Evolutionary conservation across 352 stramenopile species (phyloP).

Genomic region (Phytophthora tentaculata): DNA sequence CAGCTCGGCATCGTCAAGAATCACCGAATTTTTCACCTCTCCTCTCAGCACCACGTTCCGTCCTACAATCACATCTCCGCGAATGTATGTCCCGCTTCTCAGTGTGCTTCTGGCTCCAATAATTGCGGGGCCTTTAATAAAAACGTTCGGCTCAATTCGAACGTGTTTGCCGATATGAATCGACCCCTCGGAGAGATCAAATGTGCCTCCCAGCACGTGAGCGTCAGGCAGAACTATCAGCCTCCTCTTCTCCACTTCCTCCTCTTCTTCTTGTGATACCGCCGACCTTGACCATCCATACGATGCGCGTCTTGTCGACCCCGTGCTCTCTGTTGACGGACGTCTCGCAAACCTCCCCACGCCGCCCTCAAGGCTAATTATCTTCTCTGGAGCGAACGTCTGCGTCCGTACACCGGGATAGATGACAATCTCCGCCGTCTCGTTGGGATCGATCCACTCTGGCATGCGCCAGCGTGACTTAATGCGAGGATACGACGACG

Average conservation of each 20-base stretch:
- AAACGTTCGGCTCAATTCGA: constrained; percentile 70
- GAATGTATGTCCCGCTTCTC: constrained; percentile 71
- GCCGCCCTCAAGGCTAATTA: constrained; percentile 56
- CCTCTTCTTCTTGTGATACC: constrained; percentile 31
- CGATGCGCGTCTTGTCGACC: constrained; percentile 19
- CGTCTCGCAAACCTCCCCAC: constrained; percentile 8
- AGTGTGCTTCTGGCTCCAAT: constrained; percentile 69
- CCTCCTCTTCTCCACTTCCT: constrained; percentile 41
- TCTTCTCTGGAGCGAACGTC: constrained; percentile 61
- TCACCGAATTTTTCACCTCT: constrained; percentile 76
- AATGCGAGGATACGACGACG: constrained; percentile 33
- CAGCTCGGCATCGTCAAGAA: constrained; percentile 77
- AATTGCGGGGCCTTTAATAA: constrained; percentile 79
- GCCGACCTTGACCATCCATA: constrained; percentile 47
- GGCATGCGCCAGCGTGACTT: constrained; percentile 45
- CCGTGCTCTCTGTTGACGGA: constrained; percentile 27
- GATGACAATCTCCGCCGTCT: constrained; percentile 57
- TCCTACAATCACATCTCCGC: constrained; percentile 71
- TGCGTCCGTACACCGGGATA: constrained; percentile 54
- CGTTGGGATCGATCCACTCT: constrained; percentile 51
- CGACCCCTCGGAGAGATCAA: constrained; percentile 75
- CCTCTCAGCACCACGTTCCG: constrained; percentile 66
- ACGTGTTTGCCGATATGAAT: constrained; percentile 69
- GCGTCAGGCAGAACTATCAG: constrained; percentile 58
- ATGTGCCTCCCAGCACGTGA: constrained; percentile 61